These are phyloP conservation scores for Acanthamoeba culbertsoni DNA, from an alignment of 208 protist species.

Conservation along the genomic window DNA sequence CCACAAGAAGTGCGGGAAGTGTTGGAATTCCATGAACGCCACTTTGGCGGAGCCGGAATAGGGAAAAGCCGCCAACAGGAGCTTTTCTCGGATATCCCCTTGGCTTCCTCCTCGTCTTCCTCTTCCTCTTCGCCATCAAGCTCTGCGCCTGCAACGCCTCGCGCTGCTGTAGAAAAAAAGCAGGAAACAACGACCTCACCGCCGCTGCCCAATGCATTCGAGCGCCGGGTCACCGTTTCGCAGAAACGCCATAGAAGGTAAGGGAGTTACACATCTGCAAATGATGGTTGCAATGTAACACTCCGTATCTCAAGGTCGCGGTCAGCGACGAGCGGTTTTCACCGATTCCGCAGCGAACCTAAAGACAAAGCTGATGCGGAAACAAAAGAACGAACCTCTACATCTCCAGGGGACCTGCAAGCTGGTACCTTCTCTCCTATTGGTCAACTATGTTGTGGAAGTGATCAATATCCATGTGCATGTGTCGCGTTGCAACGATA, in stretches of 20 bases:
- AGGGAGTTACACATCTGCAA: neutral
- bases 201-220: neutral
- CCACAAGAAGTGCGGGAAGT: neutral
- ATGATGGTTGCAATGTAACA: neutral
- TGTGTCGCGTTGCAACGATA: neutral
- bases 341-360: neutral
- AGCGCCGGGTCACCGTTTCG: neutral
- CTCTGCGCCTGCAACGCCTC: neutral
- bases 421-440: neutral
- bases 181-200: neutral
- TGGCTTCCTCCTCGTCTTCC: neutral
- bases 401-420: neutral
- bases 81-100: neutral
- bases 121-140: neutral
- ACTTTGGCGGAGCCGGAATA: neutral
- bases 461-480: neutral
- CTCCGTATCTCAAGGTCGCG: neutral
- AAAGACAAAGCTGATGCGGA: neutral
- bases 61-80: neutral
- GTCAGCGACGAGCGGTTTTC: neutral
- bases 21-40: slow-evolving; percentile 6
- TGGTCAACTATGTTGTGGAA: neutral
- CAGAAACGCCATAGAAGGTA: neutral
- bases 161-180: neutral
- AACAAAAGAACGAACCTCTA: neutral